phyloP scores from a whole-genome alignment of 805 yeast species.

The Blastobotrys mokoenaii region DNA sequence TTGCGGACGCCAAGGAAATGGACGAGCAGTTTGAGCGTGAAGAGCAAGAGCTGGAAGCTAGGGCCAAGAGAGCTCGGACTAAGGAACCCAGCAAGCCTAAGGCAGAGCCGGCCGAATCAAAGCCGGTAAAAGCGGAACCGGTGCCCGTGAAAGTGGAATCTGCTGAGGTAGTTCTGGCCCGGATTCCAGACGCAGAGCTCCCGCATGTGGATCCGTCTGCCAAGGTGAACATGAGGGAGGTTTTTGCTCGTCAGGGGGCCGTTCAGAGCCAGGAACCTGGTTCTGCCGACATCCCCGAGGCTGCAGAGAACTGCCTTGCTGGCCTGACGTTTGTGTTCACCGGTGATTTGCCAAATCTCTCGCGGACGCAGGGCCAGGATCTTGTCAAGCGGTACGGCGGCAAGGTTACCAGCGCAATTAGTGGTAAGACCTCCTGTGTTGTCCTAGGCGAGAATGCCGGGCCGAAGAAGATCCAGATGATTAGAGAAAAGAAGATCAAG shows the following conservation, averaged over 20 bases:
- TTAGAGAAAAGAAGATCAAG: conserved; percentile 63
- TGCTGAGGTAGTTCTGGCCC: conserved; percentile 49
- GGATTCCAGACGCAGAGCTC: conserved; percentile 69
- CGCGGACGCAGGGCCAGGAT: conserved; percentile 65
- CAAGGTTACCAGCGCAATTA: conserved; percentile 70
- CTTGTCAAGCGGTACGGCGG: conserved; percentile 87
- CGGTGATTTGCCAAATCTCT: conserved; percentile 73
- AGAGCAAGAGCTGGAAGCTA: conserved; percentile 20
- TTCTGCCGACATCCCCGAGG: conserved; percentile 57
- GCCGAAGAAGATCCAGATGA: conserved; percentile 82
- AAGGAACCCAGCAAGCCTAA: conserved; percentile 14
- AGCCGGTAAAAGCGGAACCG: background rate
- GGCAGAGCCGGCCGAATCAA: conserved; percentile 2
- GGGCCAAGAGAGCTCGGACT: conserved; percentile 16
- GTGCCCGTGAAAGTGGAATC: too few species aligned
- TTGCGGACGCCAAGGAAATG: conserved; percentile 43
- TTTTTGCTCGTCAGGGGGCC: conserved; percentile 36
- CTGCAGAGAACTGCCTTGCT: conserved; percentile 74
- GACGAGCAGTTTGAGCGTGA: conserved; percentile 38
- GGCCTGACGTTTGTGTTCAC: conserved; percentile 93
- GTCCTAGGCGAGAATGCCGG: conserved; percentile 96
- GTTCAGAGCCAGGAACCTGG: conserved; percentile 16
- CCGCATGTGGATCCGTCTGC: conserved; percentile 40
- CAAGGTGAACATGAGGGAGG: conserved; percentile 49
- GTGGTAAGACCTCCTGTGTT: conserved; percentile 77